Percentiles rank a stretch among this genome's conserved stretches.
phyloP scores from a whole-genome alignment of 305 asterid species.

The Fraxinus sp. region DNA sequence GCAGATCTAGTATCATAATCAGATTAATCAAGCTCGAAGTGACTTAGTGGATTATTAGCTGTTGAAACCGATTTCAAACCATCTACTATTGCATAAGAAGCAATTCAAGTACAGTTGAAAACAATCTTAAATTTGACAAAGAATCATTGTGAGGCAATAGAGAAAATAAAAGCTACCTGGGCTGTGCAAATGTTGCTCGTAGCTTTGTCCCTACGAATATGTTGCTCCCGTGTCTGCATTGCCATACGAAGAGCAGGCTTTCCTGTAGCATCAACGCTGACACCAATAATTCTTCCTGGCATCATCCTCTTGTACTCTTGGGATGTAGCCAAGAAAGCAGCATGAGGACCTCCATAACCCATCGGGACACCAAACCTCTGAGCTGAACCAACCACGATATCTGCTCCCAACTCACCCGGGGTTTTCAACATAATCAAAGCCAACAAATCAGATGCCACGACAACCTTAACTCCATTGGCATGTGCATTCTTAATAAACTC shows the following conservation, averaged over 20 bases:
- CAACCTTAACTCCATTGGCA: constrained; percentile 93
- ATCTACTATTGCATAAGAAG: not conserved
- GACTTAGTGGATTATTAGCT: not conserved
- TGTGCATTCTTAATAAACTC: constrained; percentile 92
- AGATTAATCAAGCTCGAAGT: not conserved
- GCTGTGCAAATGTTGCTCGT: constrained; percentile 97
- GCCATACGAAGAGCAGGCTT: constrained; percentile 99
- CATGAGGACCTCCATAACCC: constrained; percentile 99
- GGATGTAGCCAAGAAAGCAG: constrained; percentile 94
- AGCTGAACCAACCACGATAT: constrained; percentile 96
- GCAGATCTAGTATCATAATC: not conserved
- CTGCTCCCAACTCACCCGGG: constrained; percentile 92
- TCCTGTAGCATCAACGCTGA: constrained; percentile 86
- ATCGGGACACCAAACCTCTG: constrained; percentile 99
- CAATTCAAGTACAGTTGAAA: constrained; percentile 1
- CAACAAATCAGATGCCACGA: constrained; percentile 88
- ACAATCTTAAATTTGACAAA: not conserved
- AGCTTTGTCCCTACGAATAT: constrained; percentile 93
- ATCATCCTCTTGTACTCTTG: constrained; percentile 97
- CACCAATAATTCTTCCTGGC: constrained; percentile 98
- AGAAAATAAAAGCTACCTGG: constrained; percentile 47
- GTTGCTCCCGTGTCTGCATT: constrained; percentile 98
- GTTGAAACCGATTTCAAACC: not conserved
- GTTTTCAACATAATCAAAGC: constrained; percentile 91
- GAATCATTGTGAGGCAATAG: not conserved